phyloP scores from a whole-genome alignment of 225 moss, liverwort and hornwort species.

The Marchantia paleacea region DNA sequence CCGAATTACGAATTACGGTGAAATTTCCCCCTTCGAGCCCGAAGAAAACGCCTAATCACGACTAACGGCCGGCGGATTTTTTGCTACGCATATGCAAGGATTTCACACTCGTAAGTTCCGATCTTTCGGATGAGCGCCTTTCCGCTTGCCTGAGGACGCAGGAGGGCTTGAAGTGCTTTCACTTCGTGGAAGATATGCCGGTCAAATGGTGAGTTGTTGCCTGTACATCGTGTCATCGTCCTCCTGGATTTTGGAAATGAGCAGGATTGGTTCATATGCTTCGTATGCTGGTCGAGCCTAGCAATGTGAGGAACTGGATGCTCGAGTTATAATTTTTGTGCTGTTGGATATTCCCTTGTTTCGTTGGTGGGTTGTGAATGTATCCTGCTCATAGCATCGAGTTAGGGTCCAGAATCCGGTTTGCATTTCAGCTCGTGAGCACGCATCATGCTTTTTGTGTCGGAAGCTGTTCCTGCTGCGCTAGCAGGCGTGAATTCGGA shows the following conservation, averaged over 20 bases:
- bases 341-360: background rate
- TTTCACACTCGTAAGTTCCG: too few relatives aligned
- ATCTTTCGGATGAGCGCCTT: too few relatives aligned
- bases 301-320: background rate
- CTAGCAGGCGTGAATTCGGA: too few relatives aligned
- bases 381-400: background rate
- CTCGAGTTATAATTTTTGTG: background rate
- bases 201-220: constrained; percentile 33
- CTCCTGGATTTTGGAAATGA: background rate
- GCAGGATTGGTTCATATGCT: background rate
- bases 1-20: too few relatives aligned
- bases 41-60: too few relatives aligned
- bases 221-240: background rate
- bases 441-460: background rate
- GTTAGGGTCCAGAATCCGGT: background rate
- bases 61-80: too few relatives aligned
- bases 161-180: too few relatives aligned
- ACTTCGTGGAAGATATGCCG: constrained; percentile 18
- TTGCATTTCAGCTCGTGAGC: background rate
- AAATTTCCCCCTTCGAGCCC: too few relatives aligned
- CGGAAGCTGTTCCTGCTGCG: too few relatives aligned
- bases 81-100: too few relatives aligned
- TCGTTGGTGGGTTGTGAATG: background rate
- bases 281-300: background rate
- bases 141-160: too few relatives aligned